Evolutionary conservation across 352 stramenopile genomes (phyloP), one percentile per base, ranked within the genome.

Genomic region (Globisporangium uncinulatum): DNA sequence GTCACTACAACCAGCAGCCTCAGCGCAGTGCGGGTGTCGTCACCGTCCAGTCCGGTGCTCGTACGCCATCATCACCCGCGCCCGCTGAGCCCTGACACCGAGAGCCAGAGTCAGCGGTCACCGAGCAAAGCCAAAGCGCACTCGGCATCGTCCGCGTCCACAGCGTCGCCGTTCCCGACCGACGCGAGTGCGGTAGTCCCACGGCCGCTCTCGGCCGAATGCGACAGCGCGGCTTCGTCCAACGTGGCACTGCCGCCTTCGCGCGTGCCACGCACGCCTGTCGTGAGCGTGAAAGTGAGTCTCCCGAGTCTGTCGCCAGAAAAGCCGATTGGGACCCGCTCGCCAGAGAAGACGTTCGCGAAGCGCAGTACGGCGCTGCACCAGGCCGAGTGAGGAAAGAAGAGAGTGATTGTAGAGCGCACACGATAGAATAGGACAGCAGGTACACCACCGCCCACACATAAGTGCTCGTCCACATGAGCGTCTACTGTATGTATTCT

Each of bases 301-400:
- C 71, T 87, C 9, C 76, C 76, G 45, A 83, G 74, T 50, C 66
- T 87, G 37, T 87, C 76, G 20, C 76, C 76, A 0, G 76, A 86
- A 29, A 86, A 84, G 41, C 71, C 67, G 9, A 34, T 29, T 7
- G 66, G 65, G 15, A 58, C 64, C 11, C 65, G 73, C 15, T 76
- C 76, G 6, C 76, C 73, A 0, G 76, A 83, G 43, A 69, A 61
- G 48, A 59, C 59, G 21, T 67, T 73, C 48, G 50, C 64, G 21
- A 72, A 78, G 55, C 67, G 64, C 7, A 39, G 50, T 45, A 39
- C 49, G 31, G 39, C 65, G 13, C 31, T 32, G 36, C 41, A 58
- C 31, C n/a, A 41, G 11, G 47, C 17, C 24, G 58, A 53, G 43
- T 47, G 37, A 55, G 7, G 24, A 41, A 8, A 37, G 24, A 56